Evolutionary conservation across 2,329 filamentous ascomycete species (phyloP).

Genomic region (Cladophialophora exuberans): DNA sequence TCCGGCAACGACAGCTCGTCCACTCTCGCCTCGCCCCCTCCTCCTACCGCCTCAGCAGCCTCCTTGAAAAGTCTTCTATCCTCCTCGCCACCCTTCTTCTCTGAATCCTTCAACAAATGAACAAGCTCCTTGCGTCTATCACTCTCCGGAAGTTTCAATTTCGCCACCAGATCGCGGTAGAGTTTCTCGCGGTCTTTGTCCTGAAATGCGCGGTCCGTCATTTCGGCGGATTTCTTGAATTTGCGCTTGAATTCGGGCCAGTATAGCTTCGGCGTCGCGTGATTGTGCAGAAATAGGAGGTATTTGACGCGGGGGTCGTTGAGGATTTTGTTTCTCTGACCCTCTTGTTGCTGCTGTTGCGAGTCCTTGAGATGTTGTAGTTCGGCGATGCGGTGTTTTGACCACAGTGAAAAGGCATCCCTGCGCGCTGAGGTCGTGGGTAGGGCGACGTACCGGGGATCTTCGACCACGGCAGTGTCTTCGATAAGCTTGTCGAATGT

Average conservation of each 20-base stretch:
- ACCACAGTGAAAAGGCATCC: conserved; percentile 85
- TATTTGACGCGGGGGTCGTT: conserved; percentile 79
- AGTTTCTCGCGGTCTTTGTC: conserved; percentile 55
- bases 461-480: conserved; percentile 78
- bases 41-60: conserved; percentile 5
- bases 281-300: conserved; percentile 75
- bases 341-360: conserved; percentile 52
- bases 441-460: conserved; percentile 83
- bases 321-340: neutral
- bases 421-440: conserved; percentile 78
- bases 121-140: conserved; percentile 51
- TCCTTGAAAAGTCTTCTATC: neutral
- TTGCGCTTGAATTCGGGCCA: conserved; percentile 97
- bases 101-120: conserved; percentile 43
- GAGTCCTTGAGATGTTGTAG: conserved; percentile 70
- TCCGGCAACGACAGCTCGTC: no score
- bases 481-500: conserved; percentile 91
- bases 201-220: conserved; percentile 57
- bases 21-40: no score
- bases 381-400: conserved; percentile 71
- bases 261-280: conserved; percentile 89
- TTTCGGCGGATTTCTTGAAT: conserved; percentile 76
- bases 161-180: conserved; percentile 52
- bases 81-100: neutral
- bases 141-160: conserved; percentile 50